These are phyloP conservation scores for Ormosia emarginata DNA, from an alignment of 306 rosid genomes.

Conservation along the genomic window DNA sequence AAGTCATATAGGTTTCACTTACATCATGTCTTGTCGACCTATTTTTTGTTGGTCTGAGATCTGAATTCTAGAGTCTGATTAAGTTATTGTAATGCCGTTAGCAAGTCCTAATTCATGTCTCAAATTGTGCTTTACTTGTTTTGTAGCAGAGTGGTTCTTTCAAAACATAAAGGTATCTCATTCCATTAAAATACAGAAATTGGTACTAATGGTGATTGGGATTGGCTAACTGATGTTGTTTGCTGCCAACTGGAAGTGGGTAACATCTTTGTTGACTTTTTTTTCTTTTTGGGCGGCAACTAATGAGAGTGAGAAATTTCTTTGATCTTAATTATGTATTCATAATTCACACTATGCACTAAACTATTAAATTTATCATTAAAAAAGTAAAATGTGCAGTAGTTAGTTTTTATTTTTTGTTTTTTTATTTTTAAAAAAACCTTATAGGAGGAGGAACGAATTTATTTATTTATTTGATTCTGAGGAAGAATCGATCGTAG, in stretches of 20 bases:
- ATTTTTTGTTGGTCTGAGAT: conserved; percentile 9
- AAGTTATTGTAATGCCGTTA: conserved; percentile 19
- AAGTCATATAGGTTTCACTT: neutral
- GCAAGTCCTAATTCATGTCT: conserved; percentile 18
- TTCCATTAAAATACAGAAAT: conserved; percentile 14
- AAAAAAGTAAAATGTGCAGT: neutral
- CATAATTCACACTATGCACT: neutral
- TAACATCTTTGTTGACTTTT: conserved; percentile 8
- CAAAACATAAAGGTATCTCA: conserved; percentile 1
- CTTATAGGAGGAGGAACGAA: too few species aligned
- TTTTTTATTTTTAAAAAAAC: too few species aligned
- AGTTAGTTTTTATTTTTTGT: too few species aligned
- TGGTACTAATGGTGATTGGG: conserved; percentile 12
- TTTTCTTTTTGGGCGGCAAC: conserved; percentile 17
- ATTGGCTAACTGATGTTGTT: conserved; percentile 19
- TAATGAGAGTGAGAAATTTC: conserved; percentile 5
- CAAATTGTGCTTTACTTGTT: neutral
- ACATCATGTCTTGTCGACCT: neutral
- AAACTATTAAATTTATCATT: neutral
- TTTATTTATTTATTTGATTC: too few species aligned
- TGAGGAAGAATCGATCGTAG: neutral
- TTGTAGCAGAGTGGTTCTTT: neutral
- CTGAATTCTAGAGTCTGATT: neutral
- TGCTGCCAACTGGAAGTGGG: conserved; percentile 26
- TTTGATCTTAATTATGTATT: neutral